Conservation (phyloP, 345 rosid species). For the Salix brachista region DNA sequence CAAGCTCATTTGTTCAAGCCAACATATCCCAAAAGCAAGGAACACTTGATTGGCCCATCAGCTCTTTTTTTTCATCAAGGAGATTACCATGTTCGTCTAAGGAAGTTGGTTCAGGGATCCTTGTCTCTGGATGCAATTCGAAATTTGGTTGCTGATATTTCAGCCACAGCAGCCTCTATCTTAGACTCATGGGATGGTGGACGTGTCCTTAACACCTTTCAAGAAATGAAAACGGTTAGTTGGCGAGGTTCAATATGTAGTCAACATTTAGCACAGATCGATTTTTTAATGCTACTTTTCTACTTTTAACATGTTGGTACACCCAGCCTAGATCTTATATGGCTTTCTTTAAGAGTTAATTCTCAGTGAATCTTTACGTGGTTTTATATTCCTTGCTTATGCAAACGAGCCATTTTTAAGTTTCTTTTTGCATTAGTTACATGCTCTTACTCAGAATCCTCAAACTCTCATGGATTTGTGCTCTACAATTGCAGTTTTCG, state of each 20-base stretch:
- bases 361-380: not conserved
- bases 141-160: slow-evolving; percentile 54
- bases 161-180: slow-evolving; percentile 43
- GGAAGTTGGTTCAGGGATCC: slow-evolving; percentile 63
- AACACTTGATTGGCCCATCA: slow-evolving; percentile 69
- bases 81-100: slow-evolving; percentile 59
- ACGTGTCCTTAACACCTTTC: slow-evolving; percentile 58
- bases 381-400: not conserved
- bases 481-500: slow-evolving; percentile 51
- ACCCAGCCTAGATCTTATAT: not conserved
- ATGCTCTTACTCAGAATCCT: not conserved
- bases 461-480: not conserved
- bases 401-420: not conserved
- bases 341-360: not conserved
- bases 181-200: slow-evolving; percentile 53
- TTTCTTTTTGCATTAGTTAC: not conserved
- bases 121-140: slow-evolving; percentile 54
- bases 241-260: not conserved
- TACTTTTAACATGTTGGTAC: not conserved
- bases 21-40: slow-evolving; percentile 90
- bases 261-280: not conserved
- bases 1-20: slow-evolving; percentile 81
- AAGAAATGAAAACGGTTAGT: slow-evolving; percentile 74
- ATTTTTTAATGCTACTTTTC: not conserved
- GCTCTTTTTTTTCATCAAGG: slow-evolving; percentile 91